These are phyloP conservation scores for Heliocybe sulcata DNA, from an alignment of 1,284 basidiomycete species.

Conservation along the genomic window DNA sequence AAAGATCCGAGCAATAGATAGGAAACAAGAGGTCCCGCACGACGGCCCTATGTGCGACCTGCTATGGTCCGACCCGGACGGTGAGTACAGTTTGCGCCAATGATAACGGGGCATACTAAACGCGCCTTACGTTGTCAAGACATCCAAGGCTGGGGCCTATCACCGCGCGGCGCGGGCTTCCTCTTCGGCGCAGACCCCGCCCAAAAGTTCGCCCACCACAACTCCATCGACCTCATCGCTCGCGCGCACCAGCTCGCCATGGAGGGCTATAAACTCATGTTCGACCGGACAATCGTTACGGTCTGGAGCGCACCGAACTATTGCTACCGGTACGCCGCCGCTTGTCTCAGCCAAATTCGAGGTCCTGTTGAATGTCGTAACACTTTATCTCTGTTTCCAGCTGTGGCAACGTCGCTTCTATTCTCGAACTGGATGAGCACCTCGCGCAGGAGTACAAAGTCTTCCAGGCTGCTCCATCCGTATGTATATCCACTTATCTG, in stretches of 20 bases:
- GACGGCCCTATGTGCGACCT: slow-evolving; percentile 99
- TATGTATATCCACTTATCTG: slow-evolving; percentile 26
- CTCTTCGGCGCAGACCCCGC: slow-evolving; percentile 94
- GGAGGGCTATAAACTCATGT: slow-evolving; percentile 99
- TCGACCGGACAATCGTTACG: slow-evolving; percentile 92
- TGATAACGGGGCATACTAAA: neutral
- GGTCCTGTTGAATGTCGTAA: slow-evolving; percentile 8
- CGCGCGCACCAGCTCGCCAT: slow-evolving; percentile 97
- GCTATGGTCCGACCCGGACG: slow-evolving; percentile 98
- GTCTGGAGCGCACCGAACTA: slow-evolving; percentile 99
- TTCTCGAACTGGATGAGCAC: slow-evolving; percentile 87
- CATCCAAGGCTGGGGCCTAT: slow-evolving; percentile 91
- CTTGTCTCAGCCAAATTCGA: neutral
- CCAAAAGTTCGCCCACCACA: slow-evolving; percentile 83
- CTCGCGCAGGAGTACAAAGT: slow-evolving; percentile 90
- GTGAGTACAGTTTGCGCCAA: slow-evolving; percentile 29
- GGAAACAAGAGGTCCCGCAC: slow-evolving; percentile 99
- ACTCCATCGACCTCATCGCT: slow-evolving; percentile 92
- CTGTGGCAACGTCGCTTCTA: slow-evolving; percentile 92
- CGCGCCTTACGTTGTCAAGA: slow-evolving; percentile 33
- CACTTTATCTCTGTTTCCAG: slow-evolving; percentile 28
- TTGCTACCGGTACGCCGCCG: slow-evolving; percentile 76
- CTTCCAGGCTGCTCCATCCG: slow-evolving; percentile 72
- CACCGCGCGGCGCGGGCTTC: slow-evolving; percentile 94
- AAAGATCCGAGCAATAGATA: slow-evolving; percentile 91